Conservation (phyloP, 2,329 filamentous ascomycete species). For the Hypoxylon sp. region DNA sequence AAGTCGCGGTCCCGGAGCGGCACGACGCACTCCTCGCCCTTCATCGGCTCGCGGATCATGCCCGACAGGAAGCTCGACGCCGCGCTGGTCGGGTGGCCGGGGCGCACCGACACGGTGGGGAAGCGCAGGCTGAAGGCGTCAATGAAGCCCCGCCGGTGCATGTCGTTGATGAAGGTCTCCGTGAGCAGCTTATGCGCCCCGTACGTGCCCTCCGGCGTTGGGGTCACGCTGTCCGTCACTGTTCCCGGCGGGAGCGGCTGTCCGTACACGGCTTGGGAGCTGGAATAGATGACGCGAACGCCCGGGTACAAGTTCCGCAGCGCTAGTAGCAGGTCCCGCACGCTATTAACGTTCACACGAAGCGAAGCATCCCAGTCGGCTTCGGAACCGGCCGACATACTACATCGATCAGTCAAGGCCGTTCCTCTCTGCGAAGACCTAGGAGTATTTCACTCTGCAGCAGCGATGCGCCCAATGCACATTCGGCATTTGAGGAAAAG, state of each 20-base stretch:
- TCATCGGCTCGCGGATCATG: slow-evolving; percentile 70
- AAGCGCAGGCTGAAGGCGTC: slow-evolving; percentile 66
- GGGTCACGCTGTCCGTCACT: slow-evolving; percentile 59
- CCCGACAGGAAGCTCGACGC: slow-evolving; percentile 70
- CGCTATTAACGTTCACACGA: slow-evolving; percentile 67
- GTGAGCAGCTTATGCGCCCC: slow-evolving; percentile 70
- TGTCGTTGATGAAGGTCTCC: slow-evolving; percentile 69
- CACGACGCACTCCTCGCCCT: slow-evolving; percentile 60
- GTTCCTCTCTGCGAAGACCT: neutral
- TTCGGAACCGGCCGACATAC: slow-evolving; percentile 71
- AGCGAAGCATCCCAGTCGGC: slow-evolving; percentile 67
- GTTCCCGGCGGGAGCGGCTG: slow-evolving; percentile 58
- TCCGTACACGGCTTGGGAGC: slow-evolving; percentile 70
- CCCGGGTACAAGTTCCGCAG: slow-evolving; percentile 59
- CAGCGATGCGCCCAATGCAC: no score
- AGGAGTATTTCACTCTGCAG: neutral
- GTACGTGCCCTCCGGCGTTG: slow-evolving; percentile 69
- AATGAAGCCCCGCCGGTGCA: slow-evolving; percentile 65
- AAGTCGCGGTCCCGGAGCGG: slow-evolving; percentile 60
- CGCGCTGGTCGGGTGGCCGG: slow-evolving; percentile 65
- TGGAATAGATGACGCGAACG: slow-evolving; percentile 66
- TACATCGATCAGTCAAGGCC: neutral
- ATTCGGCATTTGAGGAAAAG: no score
- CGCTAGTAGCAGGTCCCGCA: slow-evolving; percentile 58
- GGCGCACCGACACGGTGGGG: slow-evolving; percentile 68